These are phyloP conservation scores for Platanus orientalis DNA, from an alignment of 164 flowering plant species.

Conservation along the genomic window DNA sequence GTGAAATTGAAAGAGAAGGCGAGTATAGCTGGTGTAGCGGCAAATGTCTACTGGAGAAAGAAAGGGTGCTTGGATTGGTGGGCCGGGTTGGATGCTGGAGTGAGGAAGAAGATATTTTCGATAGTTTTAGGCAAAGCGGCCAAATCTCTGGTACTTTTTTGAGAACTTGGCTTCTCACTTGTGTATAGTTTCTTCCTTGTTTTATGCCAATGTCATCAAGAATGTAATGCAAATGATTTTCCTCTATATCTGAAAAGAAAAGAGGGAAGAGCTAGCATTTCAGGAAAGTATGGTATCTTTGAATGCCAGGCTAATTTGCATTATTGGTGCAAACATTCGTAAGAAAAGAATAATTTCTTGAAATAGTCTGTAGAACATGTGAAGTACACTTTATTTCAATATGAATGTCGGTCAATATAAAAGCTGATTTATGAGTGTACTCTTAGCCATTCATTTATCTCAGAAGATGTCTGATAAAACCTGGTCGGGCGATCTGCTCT, in stretches of 20 bases:
- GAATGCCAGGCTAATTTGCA: neutral
- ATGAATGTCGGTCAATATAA: too few species aligned
- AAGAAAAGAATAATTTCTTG: too few species aligned
- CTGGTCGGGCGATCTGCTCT: too few species aligned
- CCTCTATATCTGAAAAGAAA: neutral
- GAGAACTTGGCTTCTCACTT: slow-evolving; percentile 7
- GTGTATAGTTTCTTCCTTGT: neutral
- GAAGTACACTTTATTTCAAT: too few species aligned
- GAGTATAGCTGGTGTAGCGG: slow-evolving; percentile 48
- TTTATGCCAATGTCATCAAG: neutral
- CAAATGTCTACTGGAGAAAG: slow-evolving; percentile 84
- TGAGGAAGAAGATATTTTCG: slow-evolving; percentile 38
- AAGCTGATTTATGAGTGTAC: too few species aligned
- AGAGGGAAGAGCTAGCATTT: neutral
- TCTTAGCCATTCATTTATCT: too few species aligned
- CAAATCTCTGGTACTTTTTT: slow-evolving; percentile 59
- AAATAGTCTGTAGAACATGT: too few species aligned
- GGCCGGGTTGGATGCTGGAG: slow-evolving; percentile 49
- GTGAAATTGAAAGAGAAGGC: slow-evolving; percentile 60
- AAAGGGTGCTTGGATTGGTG: slow-evolving; percentile 93
- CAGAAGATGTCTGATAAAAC: too few species aligned
- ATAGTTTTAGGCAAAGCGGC: slow-evolving; percentile 51
- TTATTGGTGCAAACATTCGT: neutral
- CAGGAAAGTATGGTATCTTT: neutral
- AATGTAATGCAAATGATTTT: neutral